A percentile compares a stretch with the other conserved stretches of the same genome.
Conservation (phyloP, 257 asterid species). For the Jacaranda mimosifolia region DNA sequence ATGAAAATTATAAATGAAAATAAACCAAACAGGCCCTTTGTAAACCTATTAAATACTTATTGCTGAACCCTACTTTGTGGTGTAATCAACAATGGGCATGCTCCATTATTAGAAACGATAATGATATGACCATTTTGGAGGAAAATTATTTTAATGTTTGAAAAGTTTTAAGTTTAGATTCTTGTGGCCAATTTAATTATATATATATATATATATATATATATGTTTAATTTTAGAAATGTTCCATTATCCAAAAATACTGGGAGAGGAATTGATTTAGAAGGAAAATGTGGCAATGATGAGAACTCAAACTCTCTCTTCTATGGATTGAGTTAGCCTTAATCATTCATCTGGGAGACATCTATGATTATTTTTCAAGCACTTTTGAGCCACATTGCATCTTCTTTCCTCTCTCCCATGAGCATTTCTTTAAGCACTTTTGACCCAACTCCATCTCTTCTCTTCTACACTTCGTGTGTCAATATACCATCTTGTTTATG, state of each 20-base stretch:
- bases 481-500: background rate
- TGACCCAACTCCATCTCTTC: background rate
- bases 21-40: too few species aligned
- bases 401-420: background rate
- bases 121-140: background rate
- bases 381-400: conserved; percentile 59
- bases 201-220: background rate
- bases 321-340: conserved; percentile 31
- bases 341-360: conserved; percentile 27
- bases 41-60: too few species aligned
- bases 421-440: too few species aligned
- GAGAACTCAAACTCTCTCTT: conserved; percentile 39
- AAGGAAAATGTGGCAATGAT: conserved; percentile 57
- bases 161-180: background rate
- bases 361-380: conserved; percentile 57
- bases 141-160: background rate
- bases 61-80: background rate
- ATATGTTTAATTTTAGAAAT: background rate
- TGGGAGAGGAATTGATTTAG: conserved; percentile 8
- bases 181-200: background rate
- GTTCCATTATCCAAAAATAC: background rate
- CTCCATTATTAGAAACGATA: background rate
- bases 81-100: background rate
- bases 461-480: background rate
- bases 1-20: too few species aligned